Conservation (phyloP, 2,329 filamentous ascomycete genomes). For the Cyphellophora europaea region DNA sequence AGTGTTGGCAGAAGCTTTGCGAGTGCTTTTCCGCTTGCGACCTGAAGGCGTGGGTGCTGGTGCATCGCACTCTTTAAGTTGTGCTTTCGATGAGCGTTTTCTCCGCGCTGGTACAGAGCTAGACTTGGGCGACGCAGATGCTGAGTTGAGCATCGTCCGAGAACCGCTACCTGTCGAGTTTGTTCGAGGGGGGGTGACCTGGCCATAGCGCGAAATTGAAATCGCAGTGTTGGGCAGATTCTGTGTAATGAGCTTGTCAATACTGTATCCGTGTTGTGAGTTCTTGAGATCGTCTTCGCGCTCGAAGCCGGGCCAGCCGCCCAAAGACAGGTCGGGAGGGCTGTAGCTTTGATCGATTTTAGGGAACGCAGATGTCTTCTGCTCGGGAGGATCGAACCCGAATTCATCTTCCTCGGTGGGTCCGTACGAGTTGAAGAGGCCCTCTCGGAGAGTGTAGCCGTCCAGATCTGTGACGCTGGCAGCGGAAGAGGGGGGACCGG, state of each 20-base stretch:
- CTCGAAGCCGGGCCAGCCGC: slow-evolving; percentile 14
- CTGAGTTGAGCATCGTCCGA: slow-evolving; percentile 8
- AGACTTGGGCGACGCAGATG: not conserved
- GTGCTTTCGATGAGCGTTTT: slow-evolving; percentile 8
- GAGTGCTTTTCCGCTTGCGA: slow-evolving; percentile 15
- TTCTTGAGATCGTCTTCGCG: slow-evolving; percentile 12
- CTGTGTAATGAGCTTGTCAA: slow-evolving; percentile 13
- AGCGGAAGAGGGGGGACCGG: not conserved
- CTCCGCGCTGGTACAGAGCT: slow-evolving; percentile 5
- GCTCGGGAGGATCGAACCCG: slow-evolving; percentile 17
- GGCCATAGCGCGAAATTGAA: slow-evolving; percentile 16
- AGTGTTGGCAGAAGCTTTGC: slow-evolving; percentile 8
- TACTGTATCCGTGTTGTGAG: slow-evolving; percentile 7
- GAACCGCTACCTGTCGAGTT: slow-evolving; percentile 13
- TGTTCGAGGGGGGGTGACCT: slow-evolving; percentile 18
- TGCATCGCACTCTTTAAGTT: slow-evolving; percentile 6
- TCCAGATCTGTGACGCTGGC: slow-evolving; percentile 16
- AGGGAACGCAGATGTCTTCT: slow-evolving; percentile 4
- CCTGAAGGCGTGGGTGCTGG: slow-evolving; percentile 4
- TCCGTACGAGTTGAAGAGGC: slow-evolving; percentile 7
- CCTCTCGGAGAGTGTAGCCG: slow-evolving; percentile 14
- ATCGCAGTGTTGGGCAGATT: slow-evolving; percentile 10
- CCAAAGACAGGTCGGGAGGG: slow-evolving; percentile 12
- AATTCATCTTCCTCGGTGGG: slow-evolving; percentile 15
- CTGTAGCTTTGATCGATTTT: slow-evolving; percentile 15